Evolutionary conservation across 345 rosid genomes (phyloP), one percentile per base, ranked within the genome.

Genomic region (Limnanthes douglasii): DNA sequence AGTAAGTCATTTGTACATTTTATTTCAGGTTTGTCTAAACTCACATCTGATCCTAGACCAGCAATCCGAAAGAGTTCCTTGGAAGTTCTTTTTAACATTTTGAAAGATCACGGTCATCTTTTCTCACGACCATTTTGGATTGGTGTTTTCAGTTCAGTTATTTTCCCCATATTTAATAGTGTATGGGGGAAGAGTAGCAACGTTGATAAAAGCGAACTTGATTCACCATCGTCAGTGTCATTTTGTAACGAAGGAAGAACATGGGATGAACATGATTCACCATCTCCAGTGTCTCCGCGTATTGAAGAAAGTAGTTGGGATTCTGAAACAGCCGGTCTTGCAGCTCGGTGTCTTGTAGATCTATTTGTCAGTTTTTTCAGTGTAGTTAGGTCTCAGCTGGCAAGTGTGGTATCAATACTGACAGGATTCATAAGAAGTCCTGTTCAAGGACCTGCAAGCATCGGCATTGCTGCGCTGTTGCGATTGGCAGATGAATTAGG

Each of bases 51-150:
- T 72, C 69, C 95, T 34, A 68, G 95, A 72, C 53, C 65, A 37
- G 65, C 78, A 29, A 88, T 88, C 46, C 75, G 81, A 39, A 88
- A 72, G 66, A 79, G 86, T 70, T 66, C 97, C 21, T 50, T 83
- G 65, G 93, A 88, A 72, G 86, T 88, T 32, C 83, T 88, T 53
- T 83, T 88, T 56, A 74, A 79, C 62, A 83, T 88, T 60, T 62
- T 88, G n/a, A 83, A 70, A 62, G 95, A 88, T 62, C 97, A 88
- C 37, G 97, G 97, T 28, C 83, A 77, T 64, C 74, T 82, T 25
- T 88, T 88, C 69, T 74, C 95, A n/a, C 56, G 36, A 31, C 54
- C 70, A 21, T 76, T 83, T 51, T 83, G 90, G 95, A 43, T 42
- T 21, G 61, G 62, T 31, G 51, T 88, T 62, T 73, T 73, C 51